phyloP scores from a whole-genome alignment of 2,329 filamentous ascomycete genomes.

The Chrysoporthe austroafricana region DNA sequence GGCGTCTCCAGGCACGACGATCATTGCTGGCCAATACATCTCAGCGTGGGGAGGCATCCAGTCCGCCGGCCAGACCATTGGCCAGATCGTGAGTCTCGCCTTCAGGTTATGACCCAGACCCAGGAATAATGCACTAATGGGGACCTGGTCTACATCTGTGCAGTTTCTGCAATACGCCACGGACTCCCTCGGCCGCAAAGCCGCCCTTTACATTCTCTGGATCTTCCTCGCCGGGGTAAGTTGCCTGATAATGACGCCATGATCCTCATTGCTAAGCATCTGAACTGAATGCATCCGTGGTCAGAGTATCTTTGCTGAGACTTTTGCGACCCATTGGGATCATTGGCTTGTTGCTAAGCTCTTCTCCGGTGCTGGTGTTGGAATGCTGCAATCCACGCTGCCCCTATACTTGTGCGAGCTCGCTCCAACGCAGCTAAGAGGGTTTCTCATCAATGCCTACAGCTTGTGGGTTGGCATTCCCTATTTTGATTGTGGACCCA shows the following conservation, averaged over 20 bases:
- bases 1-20: constrained; percentile 35
- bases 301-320: constrained; percentile 19
- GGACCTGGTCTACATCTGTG: background rate
- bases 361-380: constrained; percentile 28
- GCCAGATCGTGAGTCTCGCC: constrained; percentile 33
- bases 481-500: background rate
- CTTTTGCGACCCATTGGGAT: constrained; percentile 24
- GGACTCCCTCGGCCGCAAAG: constrained; percentile 27
- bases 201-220: constrained; percentile 29
- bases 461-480: constrained; percentile 27
- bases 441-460: constrained; percentile 27
- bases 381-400: constrained; percentile 29
- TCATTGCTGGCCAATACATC: constrained; percentile 42
- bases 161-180: constrained; percentile 10
- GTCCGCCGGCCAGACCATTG: constrained; percentile 43
- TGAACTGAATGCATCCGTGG: background rate
- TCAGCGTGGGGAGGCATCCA: constrained; percentile 46
- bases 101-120: background rate
- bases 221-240: constrained; percentile 21
- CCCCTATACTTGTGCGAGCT: constrained; percentile 29
- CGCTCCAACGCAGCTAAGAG: constrained; percentile 29
- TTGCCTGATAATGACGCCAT: constrained; percentile 1
- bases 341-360: constrained; percentile 30
- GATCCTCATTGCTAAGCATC: background rate
- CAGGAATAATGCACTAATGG: background rate